Base-by-base conservation (phyloP, 768 basidiomycete genomes). In the Phanerochaete carnosa region DNA sequence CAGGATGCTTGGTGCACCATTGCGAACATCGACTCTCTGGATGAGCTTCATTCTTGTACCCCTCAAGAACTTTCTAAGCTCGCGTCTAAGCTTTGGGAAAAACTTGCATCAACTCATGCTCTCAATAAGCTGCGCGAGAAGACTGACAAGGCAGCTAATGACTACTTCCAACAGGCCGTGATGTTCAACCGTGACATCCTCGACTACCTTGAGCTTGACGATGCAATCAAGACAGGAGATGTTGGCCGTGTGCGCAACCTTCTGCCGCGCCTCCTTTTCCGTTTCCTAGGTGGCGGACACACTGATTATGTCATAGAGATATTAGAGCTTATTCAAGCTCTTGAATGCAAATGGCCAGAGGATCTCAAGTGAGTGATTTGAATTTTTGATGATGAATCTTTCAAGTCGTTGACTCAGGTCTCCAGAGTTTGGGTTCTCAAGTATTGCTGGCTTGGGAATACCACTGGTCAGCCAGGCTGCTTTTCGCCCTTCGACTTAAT, bases 161-260 rank as follows among this genome's bases (percentile, higher is more conserved):
- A 74, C 11, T 7, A 68, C 1, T 54, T 67, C 0, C 39, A 33
- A 0, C 73, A 78, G n/a, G 49, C 68, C 0, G 70, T 74, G 1
- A 70, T 75, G 73, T 77, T 69, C 64, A 75, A 74, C 47, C 62
- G 69, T 0, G 50, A 59, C 33, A 59, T 75, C 0, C 65, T 81
- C 0, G 67, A 69, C 3, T 80, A 77, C 56, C 59, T 80, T 33
- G 68, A 71, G 1, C 67, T 81, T 0, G 56, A 72, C 25, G 49
- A 72, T 3, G 75, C 77, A 0, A 76, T 79, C n/a, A 66, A 63
- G 37, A 33, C 55, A 3, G 77, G 80, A 4, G 69, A 72, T 60
- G 16, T 73, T 1, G 71, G 69, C 3, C 29, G 59, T 0, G 70
- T 74, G 59, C 62, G 70, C 55, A 60, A 61, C 11, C 39, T 64